Conservation (phyloP, 2,329 filamentous ascomycete genomes). For the Hymenoscyphus albidus region DNA sequence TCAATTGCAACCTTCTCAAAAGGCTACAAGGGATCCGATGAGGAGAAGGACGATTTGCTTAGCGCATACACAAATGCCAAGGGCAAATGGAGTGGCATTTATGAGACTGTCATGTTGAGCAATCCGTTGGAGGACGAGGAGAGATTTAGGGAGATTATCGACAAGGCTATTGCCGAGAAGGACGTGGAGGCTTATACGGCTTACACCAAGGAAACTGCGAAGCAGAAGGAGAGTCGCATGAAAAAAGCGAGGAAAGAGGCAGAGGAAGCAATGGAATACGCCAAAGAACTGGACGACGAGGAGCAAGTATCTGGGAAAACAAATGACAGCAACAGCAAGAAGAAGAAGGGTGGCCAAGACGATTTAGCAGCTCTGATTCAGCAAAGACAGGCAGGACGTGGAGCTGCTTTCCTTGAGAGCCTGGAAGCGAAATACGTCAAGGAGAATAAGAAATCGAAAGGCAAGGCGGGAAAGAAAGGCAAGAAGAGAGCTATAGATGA, state of each 20-base stretch:
- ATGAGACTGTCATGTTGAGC: slow-evolving; percentile 82
- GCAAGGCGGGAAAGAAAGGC: slow-evolving; percentile 49
- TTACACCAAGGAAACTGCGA: slow-evolving; percentile 72
- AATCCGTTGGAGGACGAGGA: slow-evolving; percentile 80
- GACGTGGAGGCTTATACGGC: slow-evolving; percentile 63
- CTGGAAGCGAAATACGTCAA: slow-evolving; percentile 72
- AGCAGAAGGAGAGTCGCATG: slow-evolving; percentile 54
- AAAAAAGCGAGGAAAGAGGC: slow-evolving; percentile 64
- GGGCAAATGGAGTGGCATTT: slow-evolving; percentile 74
- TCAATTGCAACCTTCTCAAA: slow-evolving; percentile 71
- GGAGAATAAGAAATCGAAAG: slow-evolving; percentile 40
- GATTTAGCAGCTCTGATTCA: slow-evolving; percentile 71
- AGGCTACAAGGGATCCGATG: slow-evolving; percentile 79
- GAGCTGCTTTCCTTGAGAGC: slow-evolving; percentile 61
- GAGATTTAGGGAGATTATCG: slow-evolving; percentile 75
- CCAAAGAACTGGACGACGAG: slow-evolving; percentile 70
- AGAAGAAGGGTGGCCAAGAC: slow-evolving; percentile 44
- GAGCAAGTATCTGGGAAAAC: slow-evolving; percentile 61
- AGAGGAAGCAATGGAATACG: slow-evolving; percentile 69
- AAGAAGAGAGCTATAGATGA: slow-evolving; percentile 54
- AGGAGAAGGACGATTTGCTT: slow-evolving; percentile 77
- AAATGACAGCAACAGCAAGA: slow-evolving; percentile 41
- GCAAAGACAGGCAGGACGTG: slow-evolving; percentile 62
- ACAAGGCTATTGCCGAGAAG: slow-evolving; percentile 68
- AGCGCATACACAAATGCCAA: slow-evolving; percentile 67